These are phyloP conservation scores for Fusarium goolgardi DNA, from an alignment of 2,329 filamentous ascomycete species.

Conservation along the genomic window DNA sequence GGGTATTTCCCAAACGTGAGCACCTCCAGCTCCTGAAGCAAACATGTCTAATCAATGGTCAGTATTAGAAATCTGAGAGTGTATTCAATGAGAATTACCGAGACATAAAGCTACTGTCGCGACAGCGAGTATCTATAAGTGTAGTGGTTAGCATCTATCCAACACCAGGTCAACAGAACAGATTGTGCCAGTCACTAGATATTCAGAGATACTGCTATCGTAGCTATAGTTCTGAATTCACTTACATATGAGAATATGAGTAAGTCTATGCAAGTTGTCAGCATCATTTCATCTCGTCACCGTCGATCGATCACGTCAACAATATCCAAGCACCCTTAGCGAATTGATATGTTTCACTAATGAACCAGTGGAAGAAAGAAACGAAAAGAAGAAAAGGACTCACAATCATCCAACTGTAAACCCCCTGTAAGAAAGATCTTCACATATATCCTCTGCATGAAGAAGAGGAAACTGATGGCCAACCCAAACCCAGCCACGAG, in stretches of 20 bases:
- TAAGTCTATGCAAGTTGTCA: conserved; percentile 26
- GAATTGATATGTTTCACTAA: neutral
- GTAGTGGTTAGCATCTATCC: conserved; percentile 4
- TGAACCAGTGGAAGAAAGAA: neutral
- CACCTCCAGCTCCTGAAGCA: conserved; percentile 43
- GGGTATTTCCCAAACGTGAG: conserved; percentile 50
- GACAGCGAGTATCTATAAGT: conserved; percentile 29
- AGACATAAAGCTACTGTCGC: conserved; percentile 38
- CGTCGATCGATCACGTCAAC: neutral
- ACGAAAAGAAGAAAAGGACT: conserved; percentile 11
- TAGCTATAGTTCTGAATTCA: neutral
- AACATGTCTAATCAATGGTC: conserved; percentile 46
- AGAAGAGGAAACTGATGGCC: conserved; percentile 37
- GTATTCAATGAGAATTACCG: conserved; percentile 6
- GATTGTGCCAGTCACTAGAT: neutral
- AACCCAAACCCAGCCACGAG: conserved; percentile 37
- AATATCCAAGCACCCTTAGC: neutral
- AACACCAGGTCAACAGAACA: neutral
- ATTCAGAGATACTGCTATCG: too few species aligned
- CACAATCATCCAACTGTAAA: conserved; percentile 46
- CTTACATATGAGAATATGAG: conserved; percentile 36
- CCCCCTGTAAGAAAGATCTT: conserved; percentile 41
- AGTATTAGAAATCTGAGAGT: neutral
- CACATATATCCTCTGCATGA: conserved; percentile 46
- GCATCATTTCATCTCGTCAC: conserved; percentile 3